phyloP scores from a whole-genome alignment of 1,284 basidiomycete species.

The Fomitopsis pinicola region DNA sequence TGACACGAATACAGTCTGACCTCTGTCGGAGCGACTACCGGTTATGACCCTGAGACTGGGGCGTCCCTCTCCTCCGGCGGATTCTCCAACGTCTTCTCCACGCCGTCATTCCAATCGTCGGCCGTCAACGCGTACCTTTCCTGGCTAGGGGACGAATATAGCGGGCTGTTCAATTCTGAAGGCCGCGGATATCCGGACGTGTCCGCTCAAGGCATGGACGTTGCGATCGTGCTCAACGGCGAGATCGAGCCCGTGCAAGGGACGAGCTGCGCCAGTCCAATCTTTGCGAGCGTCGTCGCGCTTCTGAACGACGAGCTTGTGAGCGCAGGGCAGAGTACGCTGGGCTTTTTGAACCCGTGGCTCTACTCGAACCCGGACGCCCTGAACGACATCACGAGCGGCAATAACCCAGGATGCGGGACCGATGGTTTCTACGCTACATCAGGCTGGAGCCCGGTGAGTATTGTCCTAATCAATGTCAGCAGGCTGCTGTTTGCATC shows the following conservation, averaged over 20 bases:
- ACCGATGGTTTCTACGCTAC: constrained; percentile 31
- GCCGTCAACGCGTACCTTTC: constrained; percentile 31
- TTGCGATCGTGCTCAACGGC: constrained; percentile 24
- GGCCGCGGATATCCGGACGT: constrained; percentile 32
- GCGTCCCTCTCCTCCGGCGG: constrained; percentile 41
- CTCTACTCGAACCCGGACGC: constrained; percentile 22
- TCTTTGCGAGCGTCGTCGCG: constrained; percentile 48
- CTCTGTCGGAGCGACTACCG: constrained; percentile 51
- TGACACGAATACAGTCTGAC: constrained; percentile 47
- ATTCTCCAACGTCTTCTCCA: constrained; percentile 43
- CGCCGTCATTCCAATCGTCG: constrained; percentile 35
- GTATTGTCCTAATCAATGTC: not conserved
- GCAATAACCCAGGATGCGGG: constrained; percentile 26
- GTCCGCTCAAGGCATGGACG: constrained; percentile 24
- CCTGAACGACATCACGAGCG: constrained; percentile 20
- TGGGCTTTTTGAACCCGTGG: constrained; percentile 50
- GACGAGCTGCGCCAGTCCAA: constrained; percentile 44
- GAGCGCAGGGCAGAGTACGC: constrained; percentile 34
- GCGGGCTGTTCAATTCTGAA: constrained; percentile 24
- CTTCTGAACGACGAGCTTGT: constrained; percentile 54
- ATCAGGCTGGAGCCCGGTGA: constrained; percentile 32
- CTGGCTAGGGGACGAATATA: constrained; percentile 24
- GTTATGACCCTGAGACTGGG: constrained; percentile 47
- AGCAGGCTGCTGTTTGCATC: not conserved
- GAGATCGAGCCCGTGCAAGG: constrained; percentile 43